These are phyloP conservation scores for Neospermospora avenae DNA, from an alignment of 2,329 filamentous ascomycete genomes.

Conservation along the genomic window DNA sequence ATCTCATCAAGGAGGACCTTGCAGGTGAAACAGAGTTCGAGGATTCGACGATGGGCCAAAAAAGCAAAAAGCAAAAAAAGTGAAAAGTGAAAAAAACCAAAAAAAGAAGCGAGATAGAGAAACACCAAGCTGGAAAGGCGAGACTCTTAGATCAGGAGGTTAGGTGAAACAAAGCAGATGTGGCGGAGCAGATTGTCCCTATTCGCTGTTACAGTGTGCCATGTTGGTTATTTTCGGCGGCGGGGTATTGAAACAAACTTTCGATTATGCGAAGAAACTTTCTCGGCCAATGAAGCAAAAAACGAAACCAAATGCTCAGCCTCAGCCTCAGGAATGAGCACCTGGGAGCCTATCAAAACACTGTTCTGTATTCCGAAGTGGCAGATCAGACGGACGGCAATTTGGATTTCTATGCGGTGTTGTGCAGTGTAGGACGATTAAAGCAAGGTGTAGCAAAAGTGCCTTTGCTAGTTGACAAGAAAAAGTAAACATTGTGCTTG, in stretches of 20 bases:
- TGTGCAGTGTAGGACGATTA: not conserved
- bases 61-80: too few species aligned
- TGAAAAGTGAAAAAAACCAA: too few species aligned
- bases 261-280: not conserved
- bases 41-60: too few species aligned
- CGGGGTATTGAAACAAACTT: not conserved
- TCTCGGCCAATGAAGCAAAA: not conserved
- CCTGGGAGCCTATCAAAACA: too few species aligned
- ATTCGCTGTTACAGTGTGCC: not conserved
- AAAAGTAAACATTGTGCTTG: too few species aligned
- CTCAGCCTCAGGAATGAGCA: not conserved
- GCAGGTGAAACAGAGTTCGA: too few species aligned
- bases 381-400: not conserved
- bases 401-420: not conserved
- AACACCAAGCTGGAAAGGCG: too few species aligned
- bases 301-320: not conserved
- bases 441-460: not conserved
- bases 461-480: not conserved
- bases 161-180: not conserved
- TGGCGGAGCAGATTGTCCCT: not conserved
- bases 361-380: too few species aligned
- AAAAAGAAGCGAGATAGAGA: too few species aligned
- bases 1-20: too few species aligned
- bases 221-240: too few species aligned
- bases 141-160: too few species aligned